Evolutionary conservation across 306 rosid genomes (phyloP).

Genomic region (Lathyrus oleraceus): DNA sequence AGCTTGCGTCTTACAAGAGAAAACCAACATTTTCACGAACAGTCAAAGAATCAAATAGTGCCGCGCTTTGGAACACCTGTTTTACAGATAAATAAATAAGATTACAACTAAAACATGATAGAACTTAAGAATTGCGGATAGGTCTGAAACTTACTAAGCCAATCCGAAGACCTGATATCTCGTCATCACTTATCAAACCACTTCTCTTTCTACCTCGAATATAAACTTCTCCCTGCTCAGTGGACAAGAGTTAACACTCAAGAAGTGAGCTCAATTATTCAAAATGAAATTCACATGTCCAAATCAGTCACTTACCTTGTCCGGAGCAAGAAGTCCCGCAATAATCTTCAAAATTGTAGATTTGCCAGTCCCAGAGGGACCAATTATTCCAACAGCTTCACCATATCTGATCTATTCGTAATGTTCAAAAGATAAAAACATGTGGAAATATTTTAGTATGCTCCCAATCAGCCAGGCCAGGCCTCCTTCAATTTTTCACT

Average conservation of each 20-base stretch:
- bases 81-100: slow-evolving; percentile 13
- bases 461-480: background rate
- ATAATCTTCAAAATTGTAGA: slow-evolving; percentile 87
- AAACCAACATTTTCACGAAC: slow-evolving; percentile 99
- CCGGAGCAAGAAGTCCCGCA: slow-evolving; percentile 96
- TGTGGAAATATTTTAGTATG: slow-evolving; percentile 23
- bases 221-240: slow-evolving; percentile 88
- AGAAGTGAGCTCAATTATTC: slow-evolving; percentile 2
- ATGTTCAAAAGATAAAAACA: background rate
- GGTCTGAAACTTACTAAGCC: slow-evolving; percentile 67
- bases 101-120: slow-evolving; percentile 14
- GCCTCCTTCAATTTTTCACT: background rate
- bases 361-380: slow-evolving; percentile 99
- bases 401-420: slow-evolving; percentile 85
- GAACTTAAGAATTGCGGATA: slow-evolving; percentile 17
- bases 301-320: slow-evolving; percentile 53
- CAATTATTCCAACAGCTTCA: slow-evolving; percentile 98
- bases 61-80: slow-evolving; percentile 99
- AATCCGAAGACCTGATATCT: slow-evolving; percentile 86
- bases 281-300: slow-evolving; percentile 14
- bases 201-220: slow-evolving; percentile 79
- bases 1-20: slow-evolving; percentile 74
- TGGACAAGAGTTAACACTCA: slow-evolving; percentile 21
- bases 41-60: slow-evolving; percentile 95
- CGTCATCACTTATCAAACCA: slow-evolving; percentile 89